Evolutionary conservation across 805 yeast genomes (phyloP).

Genomic region (Suhomyces faveliae): DNA sequence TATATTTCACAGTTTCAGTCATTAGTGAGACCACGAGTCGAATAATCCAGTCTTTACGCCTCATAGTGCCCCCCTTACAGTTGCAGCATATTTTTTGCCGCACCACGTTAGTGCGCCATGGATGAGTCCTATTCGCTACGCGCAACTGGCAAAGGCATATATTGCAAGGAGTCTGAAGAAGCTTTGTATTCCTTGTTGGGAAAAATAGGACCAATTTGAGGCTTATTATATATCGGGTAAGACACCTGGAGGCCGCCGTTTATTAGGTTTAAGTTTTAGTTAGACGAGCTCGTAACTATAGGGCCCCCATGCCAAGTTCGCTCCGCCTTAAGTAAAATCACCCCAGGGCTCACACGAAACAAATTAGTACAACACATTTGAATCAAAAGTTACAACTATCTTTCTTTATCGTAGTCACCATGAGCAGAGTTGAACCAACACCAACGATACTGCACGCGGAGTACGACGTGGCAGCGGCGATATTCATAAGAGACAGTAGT

Average conservation of each 20-base stretch:
- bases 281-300: not conserved
- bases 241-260: not conserved
- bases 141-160: no score
- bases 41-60: no score
- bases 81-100: not conserved
- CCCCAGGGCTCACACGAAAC: not conserved
- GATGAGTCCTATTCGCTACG: not conserved
- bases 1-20: no score
- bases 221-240: not conserved
- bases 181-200: not conserved
- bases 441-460: not conserved
- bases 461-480: conserved; percentile 8
- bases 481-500: conserved; percentile 10
- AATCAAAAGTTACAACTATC: not conserved
- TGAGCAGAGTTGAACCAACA: not conserved
- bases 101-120: not conserved
- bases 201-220: not conserved
- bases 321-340: not conserved
- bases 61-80: not conserved
- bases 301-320: not conserved
- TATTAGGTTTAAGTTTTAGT: not conserved
- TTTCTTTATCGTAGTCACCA: not conserved
- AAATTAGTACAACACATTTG: not conserved
- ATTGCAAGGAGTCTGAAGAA: no score
- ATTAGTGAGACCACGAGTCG: no score